These are phyloP conservation scores for Ceratobasidium sp. DNA, from an alignment of 1,284 basidiomycete species.

Conservation along the genomic window DNA sequence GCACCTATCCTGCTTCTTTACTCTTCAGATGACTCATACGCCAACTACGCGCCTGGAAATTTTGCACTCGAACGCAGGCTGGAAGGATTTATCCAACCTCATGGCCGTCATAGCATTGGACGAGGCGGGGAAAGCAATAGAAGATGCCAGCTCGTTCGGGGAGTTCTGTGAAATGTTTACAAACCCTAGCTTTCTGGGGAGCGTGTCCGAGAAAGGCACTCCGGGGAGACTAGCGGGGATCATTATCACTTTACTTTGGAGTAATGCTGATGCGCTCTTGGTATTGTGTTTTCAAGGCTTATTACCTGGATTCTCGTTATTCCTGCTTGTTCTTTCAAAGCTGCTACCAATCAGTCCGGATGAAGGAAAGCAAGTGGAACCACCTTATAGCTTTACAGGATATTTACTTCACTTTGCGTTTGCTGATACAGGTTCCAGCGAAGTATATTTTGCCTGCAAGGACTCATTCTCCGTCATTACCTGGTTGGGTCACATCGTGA, in stretches of 20 bases:
- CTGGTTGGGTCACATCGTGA: conserved; percentile 5
- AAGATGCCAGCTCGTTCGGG: not conserved
- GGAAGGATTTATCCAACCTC: not conserved
- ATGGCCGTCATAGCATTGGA: not conserved
- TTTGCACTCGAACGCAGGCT: not conserved
- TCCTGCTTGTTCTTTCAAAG: not conserved
- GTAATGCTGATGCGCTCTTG: not conserved
- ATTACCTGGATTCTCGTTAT: not conserved
- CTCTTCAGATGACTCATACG: not conserved
- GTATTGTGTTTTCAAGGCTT: not conserved
- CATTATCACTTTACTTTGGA: not conserved
- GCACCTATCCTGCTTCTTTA: not conserved
- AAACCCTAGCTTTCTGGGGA: not conserved
- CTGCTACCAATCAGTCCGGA: not conserved
- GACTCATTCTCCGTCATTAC: not conserved
- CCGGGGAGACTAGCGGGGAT: not conserved
- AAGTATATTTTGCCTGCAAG: not conserved
- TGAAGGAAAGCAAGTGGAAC: not conserved
- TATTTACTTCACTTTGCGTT: not conserved
- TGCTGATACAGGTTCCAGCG: not conserved
- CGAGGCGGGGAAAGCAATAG: not conserved
- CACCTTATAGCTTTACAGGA: not conserved
- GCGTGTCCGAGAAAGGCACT: no score
- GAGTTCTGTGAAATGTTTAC: not conserved
- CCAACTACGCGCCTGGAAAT: not conserved